phyloP scores from a whole-genome alignment of 306 rosid species.

The Arachis hypogaea region DNA sequence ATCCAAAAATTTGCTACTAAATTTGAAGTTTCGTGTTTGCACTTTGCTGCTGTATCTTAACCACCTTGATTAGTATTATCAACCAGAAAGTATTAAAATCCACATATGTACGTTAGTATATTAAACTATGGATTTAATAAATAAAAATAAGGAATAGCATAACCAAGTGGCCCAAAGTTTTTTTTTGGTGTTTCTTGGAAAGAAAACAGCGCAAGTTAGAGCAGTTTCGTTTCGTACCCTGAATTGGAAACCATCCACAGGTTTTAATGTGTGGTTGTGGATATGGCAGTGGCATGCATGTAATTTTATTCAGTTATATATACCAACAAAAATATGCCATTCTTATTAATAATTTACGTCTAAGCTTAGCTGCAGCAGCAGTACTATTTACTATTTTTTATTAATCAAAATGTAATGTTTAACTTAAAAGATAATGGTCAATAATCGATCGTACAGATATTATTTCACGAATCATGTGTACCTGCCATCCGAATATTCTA shows the following conservation, averaged over 20 bases:
- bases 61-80: slow-evolving; percentile 23
- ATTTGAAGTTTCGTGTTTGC: slow-evolving; percentile 26
- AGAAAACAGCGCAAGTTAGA: neutral
- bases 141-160: slow-evolving; percentile 3
- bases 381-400: too few relatives aligned
- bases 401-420: neutral
- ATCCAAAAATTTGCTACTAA: slow-evolving; percentile 7
- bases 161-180: neutral
- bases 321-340: neutral
- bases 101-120: slow-evolving; percentile 17
- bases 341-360: neutral
- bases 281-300: too few relatives aligned
- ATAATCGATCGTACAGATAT: neutral
- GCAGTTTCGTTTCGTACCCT: neutral
- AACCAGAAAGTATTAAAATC: slow-evolving; percentile 11
- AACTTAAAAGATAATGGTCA: neutral
- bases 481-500: neutral
- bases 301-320: neutral
- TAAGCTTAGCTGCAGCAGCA: neutral
- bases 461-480: neutral
- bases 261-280: neutral
- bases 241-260: neutral
- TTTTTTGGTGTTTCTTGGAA: slow-evolving; percentile 37
- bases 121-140: neutral
- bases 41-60: slow-evolving; percentile 32